Base-by-base conservation (phyloP, 768 basidiomycete species). In the Termitomyces sp. region DNA sequence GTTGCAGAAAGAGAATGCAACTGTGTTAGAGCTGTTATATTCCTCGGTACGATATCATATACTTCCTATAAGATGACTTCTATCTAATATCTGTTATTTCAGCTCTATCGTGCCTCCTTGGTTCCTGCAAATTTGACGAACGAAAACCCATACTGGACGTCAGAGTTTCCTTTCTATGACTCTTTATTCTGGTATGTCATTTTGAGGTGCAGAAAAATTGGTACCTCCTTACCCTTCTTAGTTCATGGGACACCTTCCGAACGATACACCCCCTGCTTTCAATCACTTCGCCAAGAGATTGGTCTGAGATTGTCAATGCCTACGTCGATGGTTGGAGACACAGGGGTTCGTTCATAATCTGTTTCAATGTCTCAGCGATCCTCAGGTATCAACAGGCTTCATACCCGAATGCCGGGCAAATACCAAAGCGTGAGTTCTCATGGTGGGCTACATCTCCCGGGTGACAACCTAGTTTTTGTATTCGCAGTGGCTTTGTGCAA, bases 181-280 rank as follows among this genome's bases (percentile, higher is more conserved):
- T 75, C 79, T 2, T 62, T 80, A 32, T 81, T 81, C 66, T 80
- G 79, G 79, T 77, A 48, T 52, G 69, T 58, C 8, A 46, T 34
- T 46, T 34, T 47, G 50, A 28, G 19, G 10, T n/a, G n/a, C 14
- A 28, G n/a, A 12, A 37, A 28, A n/a, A 28, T 3, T 9, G 23
- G 12, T 42, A 7, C 12, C 23, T 12, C 46, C 10, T 52, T 65
- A 19, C 55, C 37, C 23, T 39, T 11, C 39, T 25, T 49, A 80
- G 79, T 64, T 80, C 79, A 5, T 81, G 79, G 79, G 79, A 81
- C 59, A 77, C 76, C 0, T 79, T 80, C 73, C 73, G 79, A 44
- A 80, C 79, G 5, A 77, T 79, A 0, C 79, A 81, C 52, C 79
- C 79, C 11, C 66, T 79, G 7, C 71, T 79, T 16, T 80, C 79